Percentiles rank a stretch among this genome's conserved stretches.
These are phyloP conservation scores for Mycena albidolilacea DNA, from an alignment of 768 basidiomycete species.

Conservation along the genomic window DNA sequence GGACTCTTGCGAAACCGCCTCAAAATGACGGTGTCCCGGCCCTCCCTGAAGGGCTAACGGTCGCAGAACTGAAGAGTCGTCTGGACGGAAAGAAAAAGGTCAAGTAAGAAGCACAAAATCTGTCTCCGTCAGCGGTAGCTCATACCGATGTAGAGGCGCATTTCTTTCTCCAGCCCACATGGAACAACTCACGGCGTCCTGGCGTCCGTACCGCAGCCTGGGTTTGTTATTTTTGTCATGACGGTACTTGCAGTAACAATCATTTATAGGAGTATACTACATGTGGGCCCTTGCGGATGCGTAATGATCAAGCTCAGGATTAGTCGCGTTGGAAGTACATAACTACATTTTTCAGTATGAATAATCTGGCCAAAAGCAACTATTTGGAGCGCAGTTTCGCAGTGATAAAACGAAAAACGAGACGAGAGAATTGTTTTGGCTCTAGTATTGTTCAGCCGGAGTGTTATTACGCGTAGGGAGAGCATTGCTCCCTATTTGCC, in stretches of 20 bases:
- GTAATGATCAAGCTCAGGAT: background rate
- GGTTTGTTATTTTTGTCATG: conserved; percentile 55
- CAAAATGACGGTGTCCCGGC: conserved; percentile 45
- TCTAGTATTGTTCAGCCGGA: too few species aligned
- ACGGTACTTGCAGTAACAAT: background rate
- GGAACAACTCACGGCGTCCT: conserved; percentile 80
- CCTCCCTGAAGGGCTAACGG: conserved; percentile 74
- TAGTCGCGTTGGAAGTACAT: too few species aligned
- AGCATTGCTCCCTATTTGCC: too few species aligned
- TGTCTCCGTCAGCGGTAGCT: background rate
- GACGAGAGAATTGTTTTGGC: too few species aligned
- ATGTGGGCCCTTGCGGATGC: conserved; percentile 86
- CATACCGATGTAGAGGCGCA: conserved; percentile 64
- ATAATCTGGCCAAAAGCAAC: too few species aligned
- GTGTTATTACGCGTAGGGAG: too few species aligned
- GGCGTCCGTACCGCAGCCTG: conserved; percentile 88
- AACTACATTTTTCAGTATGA: too few species aligned
- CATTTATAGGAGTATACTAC: conserved; percentile 77
- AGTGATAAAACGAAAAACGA: too few species aligned
- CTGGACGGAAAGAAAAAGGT: conserved; percentile 79
- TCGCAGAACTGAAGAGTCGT: conserved; percentile 70
- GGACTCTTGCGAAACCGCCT: conserved; percentile 60
- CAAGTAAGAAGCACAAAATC: conserved; percentile 62
- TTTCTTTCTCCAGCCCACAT: conserved; percentile 87
- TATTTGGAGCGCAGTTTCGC: too few species aligned